A percentile compares a stretch with the other conserved stretches of the same genome.
These are phyloP conservation scores for Hibiscus mutabilis DNA, from an alignment of 345 rosid genomes.

Conservation along the genomic window DNA sequence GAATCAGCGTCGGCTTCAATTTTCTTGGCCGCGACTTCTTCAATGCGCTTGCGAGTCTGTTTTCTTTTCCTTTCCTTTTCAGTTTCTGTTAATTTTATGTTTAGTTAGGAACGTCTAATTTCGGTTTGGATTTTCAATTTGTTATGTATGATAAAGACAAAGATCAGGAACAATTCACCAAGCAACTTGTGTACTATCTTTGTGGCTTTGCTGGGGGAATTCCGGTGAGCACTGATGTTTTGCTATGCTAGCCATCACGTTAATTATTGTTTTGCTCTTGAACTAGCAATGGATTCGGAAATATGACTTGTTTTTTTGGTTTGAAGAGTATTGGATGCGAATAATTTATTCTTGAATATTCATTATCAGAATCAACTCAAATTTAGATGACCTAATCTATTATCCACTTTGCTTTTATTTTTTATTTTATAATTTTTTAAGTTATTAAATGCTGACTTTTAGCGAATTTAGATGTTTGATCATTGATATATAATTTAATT, in stretches of 20 bases:
- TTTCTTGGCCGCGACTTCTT: slow-evolving; percentile 98
- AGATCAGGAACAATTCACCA: slow-evolving; percentile 87
- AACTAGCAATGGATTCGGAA: too few relatives aligned
- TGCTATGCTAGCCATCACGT: slow-evolving; percentile 12
- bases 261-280: background rate
- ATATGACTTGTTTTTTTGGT: too few relatives aligned
- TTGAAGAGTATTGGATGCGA: too few relatives aligned
- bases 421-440: too few relatives aligned
- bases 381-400: too few relatives aligned
- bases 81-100: background rate
- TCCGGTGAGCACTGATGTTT: slow-evolving; percentile 72
- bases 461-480: too few relatives aligned
- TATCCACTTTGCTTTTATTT: too few relatives aligned
- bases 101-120: background rate
- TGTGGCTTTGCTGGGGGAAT: slow-evolving; percentile 87
- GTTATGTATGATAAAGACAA: slow-evolving; percentile 39
- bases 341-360: too few relatives aligned
- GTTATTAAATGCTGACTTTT: too few relatives aligned
- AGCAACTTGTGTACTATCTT: slow-evolving; percentile 78
- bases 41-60: slow-evolving; percentile 82
- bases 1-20: slow-evolving; percentile 89
- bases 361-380: too few relatives aligned
- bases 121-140: slow-evolving; percentile 1
- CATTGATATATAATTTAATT: too few relatives aligned
- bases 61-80: background rate